Percentiles rank a stretch among this genome's conserved stretches.
phyloP scores from a whole-genome alignment of 2,329 filamentous ascomycete species.

The Erysiphe neolycopersici region DNA sequence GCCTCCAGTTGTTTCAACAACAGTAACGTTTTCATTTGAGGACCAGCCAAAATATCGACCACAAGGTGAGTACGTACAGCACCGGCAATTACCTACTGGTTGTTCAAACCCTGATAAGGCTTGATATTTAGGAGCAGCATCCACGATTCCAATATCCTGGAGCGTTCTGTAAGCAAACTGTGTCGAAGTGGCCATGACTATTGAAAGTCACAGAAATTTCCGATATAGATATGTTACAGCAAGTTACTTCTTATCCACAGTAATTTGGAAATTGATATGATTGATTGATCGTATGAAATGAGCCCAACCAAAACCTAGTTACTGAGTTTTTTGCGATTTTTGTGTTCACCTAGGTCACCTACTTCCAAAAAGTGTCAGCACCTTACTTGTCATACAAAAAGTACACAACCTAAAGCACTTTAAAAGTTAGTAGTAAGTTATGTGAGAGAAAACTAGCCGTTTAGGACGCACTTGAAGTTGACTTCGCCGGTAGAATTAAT shows the following conservation, averaged over 20 bases:
- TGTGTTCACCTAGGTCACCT: background rate
- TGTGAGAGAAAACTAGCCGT: constrained; percentile 3
- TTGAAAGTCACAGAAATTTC: constrained; percentile 42
- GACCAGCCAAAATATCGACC: constrained; percentile 94
- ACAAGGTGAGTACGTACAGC: constrained; percentile 84
- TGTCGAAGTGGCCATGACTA: constrained; percentile 81
- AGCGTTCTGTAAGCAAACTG: constrained; percentile 95
- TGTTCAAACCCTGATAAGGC: constrained; percentile 57
- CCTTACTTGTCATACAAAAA: constrained; percentile 1
- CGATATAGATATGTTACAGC: background rate
- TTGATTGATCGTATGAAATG: background rate
- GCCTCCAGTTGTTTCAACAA: constrained; percentile 59
- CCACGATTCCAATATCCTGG: constrained; percentile 83
- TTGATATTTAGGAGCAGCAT: constrained; percentile 73
- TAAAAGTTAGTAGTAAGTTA: constrained; percentile 2
- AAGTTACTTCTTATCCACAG: background rate
- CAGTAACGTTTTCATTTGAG: constrained; percentile 58
- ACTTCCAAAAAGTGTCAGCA: background rate
- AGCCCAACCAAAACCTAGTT: background rate
- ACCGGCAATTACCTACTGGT: constrained; percentile 83
- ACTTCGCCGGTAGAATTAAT: constrained; percentile 8
- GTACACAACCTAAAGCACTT: background rate
- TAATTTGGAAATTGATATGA: background rate
- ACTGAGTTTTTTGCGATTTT: background rate
- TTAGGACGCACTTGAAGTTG: constrained; percentile 7